Percentiles rank a stretch among this genome's conserved stretches.
Conservation (phyloP, 2,329 filamentous ascomycete genomes). For the Xylaria sp. region DNA sequence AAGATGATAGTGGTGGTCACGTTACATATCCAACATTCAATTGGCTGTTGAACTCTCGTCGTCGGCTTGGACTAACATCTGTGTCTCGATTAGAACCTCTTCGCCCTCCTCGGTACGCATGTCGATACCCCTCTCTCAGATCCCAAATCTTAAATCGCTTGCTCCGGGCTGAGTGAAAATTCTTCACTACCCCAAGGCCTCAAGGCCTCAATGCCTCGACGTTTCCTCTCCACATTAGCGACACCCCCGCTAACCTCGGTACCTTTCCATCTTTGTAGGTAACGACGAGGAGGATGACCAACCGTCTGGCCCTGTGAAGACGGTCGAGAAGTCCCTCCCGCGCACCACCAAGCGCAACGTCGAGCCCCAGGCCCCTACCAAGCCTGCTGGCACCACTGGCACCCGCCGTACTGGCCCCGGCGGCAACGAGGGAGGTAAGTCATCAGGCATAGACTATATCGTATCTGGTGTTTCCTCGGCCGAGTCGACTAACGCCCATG, state of each 20-base stretch:
- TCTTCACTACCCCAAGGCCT: constrained; percentile 28
- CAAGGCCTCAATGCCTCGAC: background rate
- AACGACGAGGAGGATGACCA: constrained; percentile 76
- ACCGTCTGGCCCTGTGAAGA: constrained; percentile 84
- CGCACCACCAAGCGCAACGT: constrained; percentile 87
- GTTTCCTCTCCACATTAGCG: background rate
- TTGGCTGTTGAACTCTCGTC: constrained; percentile 12
- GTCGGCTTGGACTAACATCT: constrained; percentile 43
- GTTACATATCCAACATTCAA: constrained; percentile 28
- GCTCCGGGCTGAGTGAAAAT: constrained; percentile 42
- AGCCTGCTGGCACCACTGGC: constrained; percentile 54
- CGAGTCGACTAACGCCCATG: background rate
- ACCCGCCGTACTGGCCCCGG: constrained; percentile 68
- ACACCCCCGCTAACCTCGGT: constrained; percentile 43
- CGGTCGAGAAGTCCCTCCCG: constrained; percentile 83
- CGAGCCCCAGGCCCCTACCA: constrained; percentile 75
- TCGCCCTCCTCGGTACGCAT: constrained; percentile 92
- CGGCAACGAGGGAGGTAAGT: constrained; percentile 90
- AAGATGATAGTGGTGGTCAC: background rate
- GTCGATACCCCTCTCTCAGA: constrained; percentile 44
- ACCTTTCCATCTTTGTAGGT: constrained; percentile 56
- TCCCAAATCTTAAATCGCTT: constrained; percentile 37
- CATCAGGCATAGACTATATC: background rate
- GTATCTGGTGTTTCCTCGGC: constrained; percentile 17
- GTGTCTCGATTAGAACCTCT: constrained; percentile 78